Conservation (phyloP, 176 grass and related monocot genomes). For the Echinochloa phyllopogon region DNA sequence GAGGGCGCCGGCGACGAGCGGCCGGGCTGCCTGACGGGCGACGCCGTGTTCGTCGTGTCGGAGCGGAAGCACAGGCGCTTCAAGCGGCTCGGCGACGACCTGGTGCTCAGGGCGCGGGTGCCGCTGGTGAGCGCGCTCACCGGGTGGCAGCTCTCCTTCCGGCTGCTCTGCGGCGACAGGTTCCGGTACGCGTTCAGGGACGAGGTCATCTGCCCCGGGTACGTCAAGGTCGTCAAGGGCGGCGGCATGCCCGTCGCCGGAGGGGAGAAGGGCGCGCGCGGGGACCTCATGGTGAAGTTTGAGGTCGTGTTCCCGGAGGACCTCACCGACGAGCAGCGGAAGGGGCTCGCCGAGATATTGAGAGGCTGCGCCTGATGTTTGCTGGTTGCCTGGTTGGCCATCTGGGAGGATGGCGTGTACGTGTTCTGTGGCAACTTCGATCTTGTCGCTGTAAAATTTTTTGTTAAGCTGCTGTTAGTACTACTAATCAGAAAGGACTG, state of each 20-base stretch:
- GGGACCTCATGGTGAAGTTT: conserved; percentile 76
- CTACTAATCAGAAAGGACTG: not conserved
- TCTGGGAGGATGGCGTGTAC: not conserved
- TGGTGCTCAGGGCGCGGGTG: conserved; percentile 84
- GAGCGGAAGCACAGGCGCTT: conserved; percentile 69
- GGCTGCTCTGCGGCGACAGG: conserved; percentile 68
- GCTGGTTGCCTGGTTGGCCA: not conserved
- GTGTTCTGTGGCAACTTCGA: conserved; percentile 29
- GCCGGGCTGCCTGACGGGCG: conserved; percentile 68
- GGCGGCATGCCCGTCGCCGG: conserved; percentile 73
- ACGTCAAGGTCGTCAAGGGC: conserved; percentile 81
- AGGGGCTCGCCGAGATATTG: conserved; percentile 62
- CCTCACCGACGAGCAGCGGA: conserved; percentile 65
- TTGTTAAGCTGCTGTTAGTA: conserved; percentile 43
- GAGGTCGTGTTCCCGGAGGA: conserved; percentile 71
- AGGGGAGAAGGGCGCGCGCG: conserved; percentile 56
- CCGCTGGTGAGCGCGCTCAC: conserved; percentile 78
- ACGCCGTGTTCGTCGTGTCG: conserved; percentile 62
- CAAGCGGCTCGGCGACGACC: conserved; percentile 83
- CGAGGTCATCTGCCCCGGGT: conserved; percentile 75
- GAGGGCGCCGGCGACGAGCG: conserved; percentile 70
- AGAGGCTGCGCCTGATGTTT: conserved; percentile 53
- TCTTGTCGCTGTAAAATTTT: conserved; percentile 39
- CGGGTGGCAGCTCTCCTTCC: conserved; percentile 77
- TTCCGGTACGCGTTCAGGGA: conserved; percentile 71